phyloP scores from a whole-genome alignment of 352 stramenopile genomes.

The Phytophthora lateralis region DNA sequence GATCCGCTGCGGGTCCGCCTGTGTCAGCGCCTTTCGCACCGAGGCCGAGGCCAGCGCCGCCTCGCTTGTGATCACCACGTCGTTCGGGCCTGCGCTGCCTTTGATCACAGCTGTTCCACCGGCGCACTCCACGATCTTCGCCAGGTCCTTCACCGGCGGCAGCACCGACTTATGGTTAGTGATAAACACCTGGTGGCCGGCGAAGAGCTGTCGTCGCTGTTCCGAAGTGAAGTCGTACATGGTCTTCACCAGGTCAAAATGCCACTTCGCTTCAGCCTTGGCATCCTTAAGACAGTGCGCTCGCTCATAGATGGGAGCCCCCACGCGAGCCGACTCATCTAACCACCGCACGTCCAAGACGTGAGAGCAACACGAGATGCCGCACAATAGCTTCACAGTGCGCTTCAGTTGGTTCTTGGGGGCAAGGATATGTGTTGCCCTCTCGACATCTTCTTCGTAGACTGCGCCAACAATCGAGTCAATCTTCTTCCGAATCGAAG shows the following conservation, averaged over 20 bases:
- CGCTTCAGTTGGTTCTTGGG: conserved; percentile 53
- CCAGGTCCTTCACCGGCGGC: conserved; percentile 51
- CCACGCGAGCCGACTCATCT: conserved; percentile 52
- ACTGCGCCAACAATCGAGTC: conserved; percentile 42
- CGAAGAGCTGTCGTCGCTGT: conserved; percentile 45
- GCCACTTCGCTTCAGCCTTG: conserved; percentile 53
- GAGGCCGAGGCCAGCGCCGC: conserved; percentile 36
- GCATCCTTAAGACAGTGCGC: conserved; percentile 49
- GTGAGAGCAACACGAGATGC: conserved; percentile 56
- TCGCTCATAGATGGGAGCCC: conserved; percentile 39
- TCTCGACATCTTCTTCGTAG: conserved; percentile 53
- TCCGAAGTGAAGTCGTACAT: conserved; percentile 48
- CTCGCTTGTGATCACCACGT: conserved; percentile 54
- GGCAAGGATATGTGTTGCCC: conserved; percentile 55
- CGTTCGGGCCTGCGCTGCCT: conserved; percentile 29
- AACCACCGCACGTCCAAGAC: conserved; percentile 66
- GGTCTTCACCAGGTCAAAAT: conserved; percentile 50
- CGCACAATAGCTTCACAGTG: conserved; percentile 66
- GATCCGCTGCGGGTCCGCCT: conserved; percentile 35
- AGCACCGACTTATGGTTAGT: conserved; percentile 58
- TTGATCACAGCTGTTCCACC: conserved; percentile 42
- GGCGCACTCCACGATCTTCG: conserved; percentile 60
- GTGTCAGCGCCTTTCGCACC: conserved; percentile 42
- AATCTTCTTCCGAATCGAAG: conserved; percentile 50
- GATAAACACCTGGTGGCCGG: conserved; percentile 48